Evolutionary conservation across 1,284 basidiomycete genomes (phyloP).

Genomic region (Moesziomyces sp.): DNA sequence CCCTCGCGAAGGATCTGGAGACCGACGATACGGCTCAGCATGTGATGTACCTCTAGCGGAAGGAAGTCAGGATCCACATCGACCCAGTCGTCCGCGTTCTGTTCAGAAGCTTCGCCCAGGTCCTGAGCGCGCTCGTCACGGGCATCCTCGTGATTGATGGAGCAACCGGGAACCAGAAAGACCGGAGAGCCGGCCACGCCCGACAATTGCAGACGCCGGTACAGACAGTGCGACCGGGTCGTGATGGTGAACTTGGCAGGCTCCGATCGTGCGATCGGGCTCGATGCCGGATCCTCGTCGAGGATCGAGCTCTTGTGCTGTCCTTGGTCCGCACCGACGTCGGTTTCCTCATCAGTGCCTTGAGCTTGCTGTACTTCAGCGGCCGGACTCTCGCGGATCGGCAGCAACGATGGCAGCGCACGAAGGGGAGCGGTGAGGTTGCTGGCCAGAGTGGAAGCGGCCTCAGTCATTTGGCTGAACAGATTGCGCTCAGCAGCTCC

Average conservation of each 20-base stretch:
- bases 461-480: slow-evolving; percentile 30
- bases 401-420: slow-evolving; percentile 28
- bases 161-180: slow-evolving; percentile 50
- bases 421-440: slow-evolving; percentile 32
- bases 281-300: slow-evolving; percentile 2
- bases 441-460: slow-evolving; percentile 31
- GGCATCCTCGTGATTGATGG: slow-evolving; percentile 38
- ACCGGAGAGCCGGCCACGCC: slow-evolving; percentile 25
- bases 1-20: slow-evolving; percentile 44
- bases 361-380: slow-evolving; percentile 13
- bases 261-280: not conserved
- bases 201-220: slow-evolving; percentile 23
- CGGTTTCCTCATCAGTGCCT: not conserved
- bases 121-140: slow-evolving; percentile 28
- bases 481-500: slow-evolving; percentile 33
- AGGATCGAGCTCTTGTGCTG: not conserved
- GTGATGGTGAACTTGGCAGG: slow-evolving; percentile 22
- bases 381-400: slow-evolving; percentile 30
- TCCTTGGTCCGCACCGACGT: not conserved
- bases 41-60: slow-evolving; percentile 38
- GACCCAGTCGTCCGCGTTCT: slow-evolving; percentile 31
- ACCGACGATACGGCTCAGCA: slow-evolving; percentile 48
- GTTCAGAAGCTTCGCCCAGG: slow-evolving; percentile 23
- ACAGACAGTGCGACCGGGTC: slow-evolving; percentile 38
- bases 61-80: slow-evolving; percentile 46